Evolutionary conservation across 345 rosid species (phyloP), one percentile per base, ranked within the genome.

Genomic region (Excoecaria agallocha): DNA sequence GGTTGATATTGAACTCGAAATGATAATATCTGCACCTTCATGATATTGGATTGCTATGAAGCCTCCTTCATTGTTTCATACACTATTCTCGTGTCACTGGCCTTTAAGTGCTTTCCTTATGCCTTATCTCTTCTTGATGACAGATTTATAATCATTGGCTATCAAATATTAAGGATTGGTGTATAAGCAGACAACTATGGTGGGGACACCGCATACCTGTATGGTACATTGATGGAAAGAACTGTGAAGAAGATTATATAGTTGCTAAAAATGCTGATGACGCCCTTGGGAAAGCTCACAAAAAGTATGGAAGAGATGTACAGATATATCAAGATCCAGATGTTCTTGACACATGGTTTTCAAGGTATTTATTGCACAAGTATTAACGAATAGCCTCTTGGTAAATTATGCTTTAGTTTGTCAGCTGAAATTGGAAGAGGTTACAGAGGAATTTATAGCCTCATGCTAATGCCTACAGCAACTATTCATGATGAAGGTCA

Each of bases 191-290:
- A 77, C 98, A 94, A 74, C 84, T 94, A 7, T 94, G 98, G 98
- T 92, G 98, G 98, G 98, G 97, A 57, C 97, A 94, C 78, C 97
- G 97, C 48, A 92, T 94, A 85, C 98, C 98, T 46, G 97, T 94
- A 83, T 94, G 98, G 98, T 94, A 94, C 72, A 85, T 94, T 76
- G 90, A 74, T 69, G 98, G 98, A 66, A 92, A 85, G 84, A 89
- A 89, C 71, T 80, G 84, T 67, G 97, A 90, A 84, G 98, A 89
- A 80, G 95, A 89, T 72, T 92, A 88, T 81, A 83, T 94, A 76
- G 93, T 94, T 80, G 97, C 98, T 46, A 85, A 78, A 84, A 85
- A 71, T 83, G 82, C 90, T 66, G 86, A 84, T 77, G 98, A 94
- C 83, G 97, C 98, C 71, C 87, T 88, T 81, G 83, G 74, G 74